phyloP scores from a whole-genome alignment of 2,329 filamentous ascomycete species.

The Leptographium galeiforme region DNA sequence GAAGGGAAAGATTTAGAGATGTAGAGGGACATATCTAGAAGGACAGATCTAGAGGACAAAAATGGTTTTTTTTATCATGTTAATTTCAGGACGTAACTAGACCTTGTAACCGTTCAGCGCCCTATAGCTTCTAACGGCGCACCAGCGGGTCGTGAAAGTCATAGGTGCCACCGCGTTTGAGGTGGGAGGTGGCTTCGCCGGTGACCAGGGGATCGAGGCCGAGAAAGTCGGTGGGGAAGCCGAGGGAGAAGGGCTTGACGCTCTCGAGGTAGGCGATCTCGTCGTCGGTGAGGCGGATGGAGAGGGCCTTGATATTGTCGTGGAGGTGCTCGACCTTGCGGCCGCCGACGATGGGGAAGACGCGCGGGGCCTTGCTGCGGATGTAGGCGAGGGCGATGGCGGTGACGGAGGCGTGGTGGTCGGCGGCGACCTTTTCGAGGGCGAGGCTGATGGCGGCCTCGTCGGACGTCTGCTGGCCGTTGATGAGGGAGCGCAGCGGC shows the following conservation, averaged over 20 bases:
- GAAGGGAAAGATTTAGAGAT: neutral
- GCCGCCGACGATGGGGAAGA: constrained; percentile 40
- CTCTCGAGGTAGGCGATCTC: constrained; percentile 42
- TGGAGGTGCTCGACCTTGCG: constrained; percentile 37
- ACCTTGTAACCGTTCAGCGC: too few relatives aligned
- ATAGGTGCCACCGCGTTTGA: neutral
- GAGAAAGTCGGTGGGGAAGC: constrained; percentile 37
- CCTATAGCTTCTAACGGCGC: neutral
- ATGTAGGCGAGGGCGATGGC: constrained; percentile 43
- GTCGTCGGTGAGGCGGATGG: constrained; percentile 31
- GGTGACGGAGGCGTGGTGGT: constrained; percentile 43
- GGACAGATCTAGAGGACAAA: too few relatives aligned
- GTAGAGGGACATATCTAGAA: neutral
- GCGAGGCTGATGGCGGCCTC: constrained; percentile 39
- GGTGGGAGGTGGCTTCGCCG: neutral
- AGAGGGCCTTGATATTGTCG: constrained; percentile 42
- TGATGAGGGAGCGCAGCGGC: constrained; percentile 20
- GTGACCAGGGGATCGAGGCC: constrained; percentile 14
- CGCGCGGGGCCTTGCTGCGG: constrained; percentile 34
- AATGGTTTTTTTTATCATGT: too few relatives aligned
- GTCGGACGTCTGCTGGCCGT: constrained; percentile 26
- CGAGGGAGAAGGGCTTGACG: constrained; percentile 37
- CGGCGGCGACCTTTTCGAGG: constrained; percentile 44
- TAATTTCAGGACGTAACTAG: too few relatives aligned
- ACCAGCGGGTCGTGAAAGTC: constrained; percentile 7